Conservation (phyloP, 768 basidiomycete species). For the Boletellus emodensis region DNA sequence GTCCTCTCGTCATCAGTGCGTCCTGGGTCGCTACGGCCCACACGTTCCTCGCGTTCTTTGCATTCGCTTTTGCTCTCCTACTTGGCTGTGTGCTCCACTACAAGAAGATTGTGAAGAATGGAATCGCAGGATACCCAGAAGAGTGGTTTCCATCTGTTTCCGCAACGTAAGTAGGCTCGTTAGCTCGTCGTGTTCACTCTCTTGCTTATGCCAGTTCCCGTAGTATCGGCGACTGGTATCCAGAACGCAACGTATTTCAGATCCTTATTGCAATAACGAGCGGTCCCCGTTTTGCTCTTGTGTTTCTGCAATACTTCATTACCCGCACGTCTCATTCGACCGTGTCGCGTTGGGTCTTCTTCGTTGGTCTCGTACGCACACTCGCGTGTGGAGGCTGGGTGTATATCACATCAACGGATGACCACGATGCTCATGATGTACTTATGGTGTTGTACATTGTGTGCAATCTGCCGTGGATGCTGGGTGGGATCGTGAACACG, state of each 20-base stretch:
- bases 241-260: constrained; percentile 81
- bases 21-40: constrained; percentile 59
- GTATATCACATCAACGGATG: constrained; percentile 80
- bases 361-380: constrained; percentile 67
- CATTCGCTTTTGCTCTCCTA: constrained; percentile 61
- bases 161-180: constrained; percentile 53
- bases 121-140: constrained; percentile 73
- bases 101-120: constrained; percentile 82
- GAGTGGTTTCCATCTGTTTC: constrained; percentile 94
- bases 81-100: constrained; percentile 72
- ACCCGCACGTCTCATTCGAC: constrained; percentile 40
- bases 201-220: constrained; percentile 1
- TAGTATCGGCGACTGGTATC: constrained; percentile 90
- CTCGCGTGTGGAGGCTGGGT: constrained; percentile 90
- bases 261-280: constrained; percentile 84
- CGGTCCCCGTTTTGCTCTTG: constrained; percentile 73
- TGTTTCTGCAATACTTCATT: constrained; percentile 60
- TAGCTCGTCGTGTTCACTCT: background rate
- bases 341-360: constrained; percentile 50
- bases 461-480: constrained; percentile 87
- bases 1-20: constrained; percentile 37
- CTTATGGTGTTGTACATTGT: constrained; percentile 87
- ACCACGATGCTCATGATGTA: constrained; percentile 81
- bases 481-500: constrained; percentile 59
- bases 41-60: constrained; percentile 58